A percentile compares a stretch with the other conserved stretches of the same genome.
These are phyloP conservation scores for Nephelium lappaceum DNA, from an alignment of 345 rosid species.

Conservation along the genomic window DNA sequence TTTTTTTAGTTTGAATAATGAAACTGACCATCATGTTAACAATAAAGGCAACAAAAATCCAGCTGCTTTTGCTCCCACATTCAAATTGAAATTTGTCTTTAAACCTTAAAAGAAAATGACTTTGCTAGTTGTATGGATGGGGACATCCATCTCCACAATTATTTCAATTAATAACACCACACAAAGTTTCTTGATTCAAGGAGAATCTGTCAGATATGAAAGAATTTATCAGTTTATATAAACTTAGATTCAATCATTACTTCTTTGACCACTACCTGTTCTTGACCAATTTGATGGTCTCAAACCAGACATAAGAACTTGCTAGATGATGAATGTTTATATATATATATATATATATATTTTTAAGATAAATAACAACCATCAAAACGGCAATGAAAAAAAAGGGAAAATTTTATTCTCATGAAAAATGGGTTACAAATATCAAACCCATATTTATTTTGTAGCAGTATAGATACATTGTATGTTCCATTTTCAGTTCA, in stretches of 20 bases:
- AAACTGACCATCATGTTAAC: slow-evolving; percentile 9
- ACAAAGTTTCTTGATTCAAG: slow-evolving; percentile 4
- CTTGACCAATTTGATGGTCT: neutral
- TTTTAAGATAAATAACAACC: too few relatives aligned
- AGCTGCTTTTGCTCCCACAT: slow-evolving; percentile 26
- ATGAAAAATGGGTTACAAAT: neutral
- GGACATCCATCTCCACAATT: slow-evolving; percentile 1
- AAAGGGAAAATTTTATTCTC: neutral
- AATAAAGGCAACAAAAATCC: slow-evolving; percentile 1
- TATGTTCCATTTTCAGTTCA: neutral
- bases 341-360: too few relatives aligned
- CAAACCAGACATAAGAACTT: neutral
- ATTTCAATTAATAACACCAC: neutral
- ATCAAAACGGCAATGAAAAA: neutral
- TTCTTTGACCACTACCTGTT: neutral
- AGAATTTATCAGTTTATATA: neutral
- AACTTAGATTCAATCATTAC: slow-evolving; percentile 8
- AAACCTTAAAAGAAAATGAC: slow-evolving; percentile 9
- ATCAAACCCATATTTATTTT: neutral
- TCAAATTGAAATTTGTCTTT: slow-evolving; percentile 19
- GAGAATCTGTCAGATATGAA: slow-evolving; percentile 10
- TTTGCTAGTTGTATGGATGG: slow-evolving; percentile 6
- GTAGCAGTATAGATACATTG: neutral
- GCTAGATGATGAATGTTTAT: neutral
- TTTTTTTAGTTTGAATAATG: slow-evolving; percentile 24